phyloP scores from a whole-genome alignment of 257 asterid species.

The Salvia hispanica region DNA sequence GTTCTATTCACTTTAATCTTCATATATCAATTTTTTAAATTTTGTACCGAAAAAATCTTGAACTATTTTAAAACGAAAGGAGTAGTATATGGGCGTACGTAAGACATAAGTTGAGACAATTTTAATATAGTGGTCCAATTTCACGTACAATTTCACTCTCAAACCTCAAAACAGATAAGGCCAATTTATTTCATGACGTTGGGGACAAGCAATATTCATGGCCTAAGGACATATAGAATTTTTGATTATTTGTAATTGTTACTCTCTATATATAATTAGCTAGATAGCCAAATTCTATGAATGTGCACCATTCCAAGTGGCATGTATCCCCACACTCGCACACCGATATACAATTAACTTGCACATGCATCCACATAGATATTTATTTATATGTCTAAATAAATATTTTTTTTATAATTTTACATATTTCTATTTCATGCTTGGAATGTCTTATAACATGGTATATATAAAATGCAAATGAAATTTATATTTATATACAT shows the following conservation, averaged over 20 bases:
- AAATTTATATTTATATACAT: neutral
- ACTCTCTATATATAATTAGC: too few relatives aligned
- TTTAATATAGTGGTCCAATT: slow-evolving; percentile 1
- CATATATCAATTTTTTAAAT: too few relatives aligned
- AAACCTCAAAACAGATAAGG: neutral
- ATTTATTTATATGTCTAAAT: neutral
- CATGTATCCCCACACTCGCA: slow-evolving; percentile 13
- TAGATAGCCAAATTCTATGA: slow-evolving; percentile 13
- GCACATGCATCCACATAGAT: neutral
- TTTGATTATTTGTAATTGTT: neutral
- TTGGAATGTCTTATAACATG: too few relatives aligned
- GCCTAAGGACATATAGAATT: neutral
- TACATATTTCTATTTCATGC: too few relatives aligned
- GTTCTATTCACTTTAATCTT: too few relatives aligned
- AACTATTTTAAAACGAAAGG: too few relatives aligned
- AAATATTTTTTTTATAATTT: too few relatives aligned
- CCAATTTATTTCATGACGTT: slow-evolving; percentile 10
- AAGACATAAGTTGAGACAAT: slow-evolving; percentile 9
- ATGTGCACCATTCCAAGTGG: neutral
- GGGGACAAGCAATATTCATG: slow-evolving; percentile 22
- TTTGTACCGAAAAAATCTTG: neutral
- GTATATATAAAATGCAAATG: too few relatives aligned
- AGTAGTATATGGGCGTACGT: neutral
- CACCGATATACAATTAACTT: neutral
- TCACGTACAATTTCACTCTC: slow-evolving; percentile 3